Evolutionary conservation across 257 asterid genomes (phyloP), one percentile per base, ranked within the genome.

Genomic region (Przewalskia tangutica): DNA sequence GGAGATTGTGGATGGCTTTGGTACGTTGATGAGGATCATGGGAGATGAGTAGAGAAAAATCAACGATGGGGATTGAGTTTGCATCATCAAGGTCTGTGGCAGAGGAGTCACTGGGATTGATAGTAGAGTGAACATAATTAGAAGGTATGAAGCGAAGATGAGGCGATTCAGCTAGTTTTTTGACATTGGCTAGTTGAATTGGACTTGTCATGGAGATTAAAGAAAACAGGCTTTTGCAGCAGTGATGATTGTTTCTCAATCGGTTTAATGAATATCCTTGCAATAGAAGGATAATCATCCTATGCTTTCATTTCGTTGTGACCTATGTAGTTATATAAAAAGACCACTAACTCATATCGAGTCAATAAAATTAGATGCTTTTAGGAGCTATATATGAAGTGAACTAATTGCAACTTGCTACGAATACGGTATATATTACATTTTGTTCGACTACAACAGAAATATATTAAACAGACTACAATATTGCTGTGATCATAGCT

Each of bases 71-170:
- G 64, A 91, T 84, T 5, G 91, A 83, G 8, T 27, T 63, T 44
- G 83, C 13, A 18, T 88, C 85, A 78, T 68, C 76, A 27, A 84
- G 78, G 17, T 88, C 85, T 14, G 81, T 80, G 70, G 85, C 87
- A 3, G 58, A 67, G 63, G 79, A 80, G 81, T 81, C 86, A 9
- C n/a, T 36, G 9, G 91, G 83, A 55, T 56, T 40, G 18, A 14
- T 54, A 20, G 80, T 64, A 88, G 53, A 80, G 88, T 84, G 82
- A 77, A 83, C 83, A 79, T 89, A 91, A 55, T 80, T 83, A 1
- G 91, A 78, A 10, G 96, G 96, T 77, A 90, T 82, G 67, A 90
- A 83, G 66, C 17, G 58, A 66, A 90, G 88, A 64, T 83, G 65
- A 3, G 84, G 51, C 9, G 88, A 86, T 80, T 90, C 89, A 9